Conservation (phyloP, 1,284 basidiomycete species). For the Puccinia polysora region DNA sequence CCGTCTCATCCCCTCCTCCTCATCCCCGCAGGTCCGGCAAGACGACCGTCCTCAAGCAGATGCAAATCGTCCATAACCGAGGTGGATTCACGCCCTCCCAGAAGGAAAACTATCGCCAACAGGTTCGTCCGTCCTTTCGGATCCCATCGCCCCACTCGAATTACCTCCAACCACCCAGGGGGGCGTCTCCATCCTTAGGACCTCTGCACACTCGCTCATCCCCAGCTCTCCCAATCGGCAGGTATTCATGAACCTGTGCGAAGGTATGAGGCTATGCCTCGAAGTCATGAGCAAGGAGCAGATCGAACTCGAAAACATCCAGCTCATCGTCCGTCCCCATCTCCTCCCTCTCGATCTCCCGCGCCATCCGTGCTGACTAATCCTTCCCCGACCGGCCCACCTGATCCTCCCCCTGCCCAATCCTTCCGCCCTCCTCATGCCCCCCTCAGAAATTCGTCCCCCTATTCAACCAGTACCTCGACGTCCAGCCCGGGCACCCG, state of each 20-base stretch:
- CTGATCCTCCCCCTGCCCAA: background rate
- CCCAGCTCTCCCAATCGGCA: background rate
- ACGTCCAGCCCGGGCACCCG: constrained; percentile 68
- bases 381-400: background rate
- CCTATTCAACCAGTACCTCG: constrained; percentile 26
- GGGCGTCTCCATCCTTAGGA: no score
- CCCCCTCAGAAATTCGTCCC: constrained; percentile 33
- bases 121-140: background rate
- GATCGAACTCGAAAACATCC: constrained; percentile 33
- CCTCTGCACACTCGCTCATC: no score
- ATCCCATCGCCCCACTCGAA: background rate
- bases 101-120: constrained; percentile 41
- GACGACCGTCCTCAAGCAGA: constrained; percentile 43
- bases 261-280: constrained; percentile 34
- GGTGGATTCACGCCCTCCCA: constrained; percentile 32
- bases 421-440: background rate
- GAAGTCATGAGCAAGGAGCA: constrained; percentile 41
- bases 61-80: constrained; percentile 42
- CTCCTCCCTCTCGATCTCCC: background rate
- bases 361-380: background rate
- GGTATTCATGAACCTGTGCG: constrained; percentile 43
- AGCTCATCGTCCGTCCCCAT: constrained; percentile 26
- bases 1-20: background rate
- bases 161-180: background rate
- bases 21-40: constrained; percentile 26